Evolutionary conservation across 1,139 yeast species (phyloP).

Genomic region (Suhomyces bokatorum): DNA sequence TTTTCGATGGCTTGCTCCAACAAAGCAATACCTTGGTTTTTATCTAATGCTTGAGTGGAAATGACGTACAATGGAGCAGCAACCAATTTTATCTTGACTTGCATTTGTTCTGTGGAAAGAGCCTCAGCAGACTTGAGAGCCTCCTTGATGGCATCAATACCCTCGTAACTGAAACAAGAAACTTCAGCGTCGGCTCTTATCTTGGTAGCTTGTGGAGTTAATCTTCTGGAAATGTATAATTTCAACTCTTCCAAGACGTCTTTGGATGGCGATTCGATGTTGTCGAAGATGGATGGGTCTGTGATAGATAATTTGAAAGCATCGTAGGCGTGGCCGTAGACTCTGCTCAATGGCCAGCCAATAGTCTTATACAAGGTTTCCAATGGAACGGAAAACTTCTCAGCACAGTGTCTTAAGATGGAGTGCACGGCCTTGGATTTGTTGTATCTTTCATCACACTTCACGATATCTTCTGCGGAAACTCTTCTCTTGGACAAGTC

Average conservation of each 20-base stretch:
- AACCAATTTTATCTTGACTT: slow-evolving; percentile 87
- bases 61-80: slow-evolving; percentile 97
- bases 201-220: slow-evolving; percentile 97
- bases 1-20: slow-evolving; percentile 78
- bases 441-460: slow-evolving; percentile 97
- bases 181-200: slow-evolving; percentile 98
- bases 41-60: slow-evolving; percentile 91
- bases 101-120: slow-evolving; percentile 78
- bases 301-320: slow-evolving; percentile 96
- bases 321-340: slow-evolving; percentile 95
- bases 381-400: slow-evolving; percentile 84
- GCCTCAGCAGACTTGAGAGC: slow-evolving; percentile 88
- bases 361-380: slow-evolving; percentile 83
- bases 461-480: slow-evolving; percentile 94
- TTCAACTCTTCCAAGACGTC: slow-evolving; percentile 81
- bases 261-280: slow-evolving; percentile 66
- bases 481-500: slow-evolving; percentile 98
- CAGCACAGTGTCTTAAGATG: slow-evolving; percentile 96
- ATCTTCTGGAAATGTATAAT: slow-evolving; percentile 83
- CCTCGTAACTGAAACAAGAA: slow-evolving; percentile 95
- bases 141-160: slow-evolving; percentile 92
- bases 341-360: slow-evolving; percentile 97
- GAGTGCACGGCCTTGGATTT: slow-evolving; percentile 98
- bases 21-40: slow-evolving; percentile 78
- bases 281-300: slow-evolving; percentile 85